Evolutionary conservation across 1,284 basidiomycete species (phyloP).

Genomic region (Quambalaria eucalypti): DNA sequence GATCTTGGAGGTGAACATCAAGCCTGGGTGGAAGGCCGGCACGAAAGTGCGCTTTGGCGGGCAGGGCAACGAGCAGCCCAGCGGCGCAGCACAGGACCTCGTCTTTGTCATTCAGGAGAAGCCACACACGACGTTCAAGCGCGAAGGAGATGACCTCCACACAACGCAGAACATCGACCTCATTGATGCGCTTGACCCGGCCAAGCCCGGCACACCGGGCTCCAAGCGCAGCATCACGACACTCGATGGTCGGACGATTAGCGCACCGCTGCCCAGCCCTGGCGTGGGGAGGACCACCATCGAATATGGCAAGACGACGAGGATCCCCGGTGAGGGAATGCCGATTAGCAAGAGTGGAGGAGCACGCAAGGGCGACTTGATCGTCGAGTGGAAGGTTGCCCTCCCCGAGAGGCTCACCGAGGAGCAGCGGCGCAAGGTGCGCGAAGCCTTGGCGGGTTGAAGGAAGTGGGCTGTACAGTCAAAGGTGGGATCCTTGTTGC

Average conservation of each 20-base stretch:
- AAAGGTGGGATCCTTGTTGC: too few relatives aligned
- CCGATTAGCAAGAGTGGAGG: constrained; percentile 41
- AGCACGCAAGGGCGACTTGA: constrained; percentile 37
- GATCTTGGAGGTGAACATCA: constrained; percentile 54
- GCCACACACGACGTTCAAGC: constrained; percentile 29
- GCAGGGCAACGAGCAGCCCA: constrained; percentile 38
- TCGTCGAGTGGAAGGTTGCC: constrained; percentile 40
- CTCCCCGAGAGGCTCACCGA: constrained; percentile 32
- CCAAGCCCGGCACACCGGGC: constrained; percentile 23
- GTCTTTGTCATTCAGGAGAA: constrained; percentile 47
- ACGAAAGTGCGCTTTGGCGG: constrained; percentile 45
- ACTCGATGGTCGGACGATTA: constrained; percentile 36
- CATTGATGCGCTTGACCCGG: constrained; percentile 41
- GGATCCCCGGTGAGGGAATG: constrained; percentile 42
- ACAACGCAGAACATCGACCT: constrained; percentile 28
- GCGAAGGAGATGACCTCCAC: constrained; percentile 42
- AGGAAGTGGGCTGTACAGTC: too few relatives aligned
- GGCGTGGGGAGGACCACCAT: constrained; percentile 23
- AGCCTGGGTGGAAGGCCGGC: constrained; percentile 46
- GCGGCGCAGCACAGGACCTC: constrained; percentile 36
- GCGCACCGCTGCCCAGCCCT: constrained; percentile 33
- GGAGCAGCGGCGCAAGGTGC: constrained; percentile 25
- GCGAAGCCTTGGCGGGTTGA: constrained; percentile 17
- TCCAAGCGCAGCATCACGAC: constrained; percentile 26
- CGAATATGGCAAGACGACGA: constrained; percentile 33